phyloP scores from a whole-genome alignment of 495 filamentous ascomycete species.

The Talaromyces ruber region DNA sequence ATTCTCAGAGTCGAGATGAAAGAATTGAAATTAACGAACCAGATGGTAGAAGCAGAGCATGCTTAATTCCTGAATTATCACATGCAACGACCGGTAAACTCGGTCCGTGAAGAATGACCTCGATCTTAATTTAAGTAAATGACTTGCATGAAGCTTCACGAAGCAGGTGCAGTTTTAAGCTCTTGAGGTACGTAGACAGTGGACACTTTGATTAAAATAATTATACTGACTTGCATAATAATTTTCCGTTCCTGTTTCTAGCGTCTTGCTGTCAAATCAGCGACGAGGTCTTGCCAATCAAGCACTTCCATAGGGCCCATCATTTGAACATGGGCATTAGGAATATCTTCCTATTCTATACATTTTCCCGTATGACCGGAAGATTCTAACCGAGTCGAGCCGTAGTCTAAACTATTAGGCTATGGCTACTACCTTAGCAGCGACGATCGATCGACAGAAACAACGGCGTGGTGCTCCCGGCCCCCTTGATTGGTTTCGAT shows the following conservation, averaged over 20 bases:
- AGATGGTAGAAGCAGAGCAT: not conserved
- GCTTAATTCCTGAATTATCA: not conserved
- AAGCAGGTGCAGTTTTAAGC: not conserved
- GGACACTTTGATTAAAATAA: not conserved
- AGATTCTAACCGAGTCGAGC: not conserved
- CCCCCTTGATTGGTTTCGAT: not conserved
- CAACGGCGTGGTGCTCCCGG: not conserved
- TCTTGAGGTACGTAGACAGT: not conserved
- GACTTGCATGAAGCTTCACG: not conserved
- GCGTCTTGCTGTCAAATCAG: not conserved
- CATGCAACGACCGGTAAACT: not conserved
- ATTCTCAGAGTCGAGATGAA: not conserved
- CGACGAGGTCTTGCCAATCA: not conserved
- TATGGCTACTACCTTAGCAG: not conserved
- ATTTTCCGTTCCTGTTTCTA: not conserved
- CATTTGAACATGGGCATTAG: not conserved
- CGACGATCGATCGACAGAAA: not conserved
- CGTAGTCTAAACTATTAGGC: conserved; percentile 6
- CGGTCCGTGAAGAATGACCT: not conserved
- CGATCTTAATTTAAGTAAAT: not conserved
- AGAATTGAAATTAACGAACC: not conserved
- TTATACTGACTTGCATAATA: not conserved
- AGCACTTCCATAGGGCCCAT: not conserved
- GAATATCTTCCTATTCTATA: not conserved
- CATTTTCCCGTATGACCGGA: not conserved